phyloP scores from a whole-genome alignment of 805 yeast genomes.

The Alloascoidea africana region DNA sequence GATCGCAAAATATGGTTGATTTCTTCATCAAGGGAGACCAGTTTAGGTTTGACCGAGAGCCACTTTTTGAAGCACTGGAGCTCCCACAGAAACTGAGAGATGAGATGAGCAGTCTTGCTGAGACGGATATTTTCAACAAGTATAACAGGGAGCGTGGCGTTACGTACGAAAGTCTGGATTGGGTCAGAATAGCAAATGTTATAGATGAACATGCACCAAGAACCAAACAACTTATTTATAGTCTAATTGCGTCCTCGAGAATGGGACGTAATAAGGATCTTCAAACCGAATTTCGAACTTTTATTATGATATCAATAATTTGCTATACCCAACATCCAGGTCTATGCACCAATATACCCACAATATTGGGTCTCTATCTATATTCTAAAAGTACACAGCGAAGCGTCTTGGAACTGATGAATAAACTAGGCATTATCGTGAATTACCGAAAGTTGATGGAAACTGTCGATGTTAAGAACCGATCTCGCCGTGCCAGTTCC shows the following conservation, averaged over 20 bases:
- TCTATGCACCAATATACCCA: neutral
- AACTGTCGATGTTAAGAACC: neutral
- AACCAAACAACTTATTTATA: neutral
- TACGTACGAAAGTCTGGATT: neutral
- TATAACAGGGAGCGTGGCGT: neutral
- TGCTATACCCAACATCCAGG: conserved; percentile 1
- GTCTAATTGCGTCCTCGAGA: neutral
- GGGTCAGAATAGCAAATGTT: neutral
- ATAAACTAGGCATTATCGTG: neutral
- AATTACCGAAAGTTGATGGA: conserved; percentile 1
- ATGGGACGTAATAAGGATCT: neutral
- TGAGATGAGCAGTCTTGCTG: neutral
- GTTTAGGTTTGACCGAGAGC: neutral
- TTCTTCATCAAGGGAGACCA: neutral
- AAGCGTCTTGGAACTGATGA: neutral
- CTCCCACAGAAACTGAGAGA: neutral
- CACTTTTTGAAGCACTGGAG: neutral
- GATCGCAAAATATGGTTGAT: neutral
- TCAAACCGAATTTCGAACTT: neutral
- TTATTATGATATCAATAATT: neutral
- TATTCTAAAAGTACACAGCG: neutral
- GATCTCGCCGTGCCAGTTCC: neutral
- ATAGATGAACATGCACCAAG: neutral
- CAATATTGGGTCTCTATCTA: neutral
- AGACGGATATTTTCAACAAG: neutral